Evolutionary conservation across 2,329 filamentous ascomycete species (phyloP).

Genomic region (Scedosporium apiospermum): DNA sequence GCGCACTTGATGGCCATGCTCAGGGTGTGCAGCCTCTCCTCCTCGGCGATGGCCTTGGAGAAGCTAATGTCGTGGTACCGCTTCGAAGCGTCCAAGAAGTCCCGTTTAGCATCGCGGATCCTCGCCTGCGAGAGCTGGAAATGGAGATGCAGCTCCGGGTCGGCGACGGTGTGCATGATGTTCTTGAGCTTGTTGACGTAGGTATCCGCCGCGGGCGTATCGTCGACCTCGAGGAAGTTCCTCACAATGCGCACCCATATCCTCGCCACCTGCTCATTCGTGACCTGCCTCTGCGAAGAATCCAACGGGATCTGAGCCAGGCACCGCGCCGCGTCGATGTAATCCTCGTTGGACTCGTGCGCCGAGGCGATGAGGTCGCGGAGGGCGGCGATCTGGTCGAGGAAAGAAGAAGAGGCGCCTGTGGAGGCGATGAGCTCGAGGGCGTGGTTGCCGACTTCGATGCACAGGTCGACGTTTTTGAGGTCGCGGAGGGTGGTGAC

Average conservation of each 20-base stretch:
- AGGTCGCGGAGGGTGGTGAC: constrained; percentile 52
- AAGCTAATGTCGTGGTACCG: constrained; percentile 85
- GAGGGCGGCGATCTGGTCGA: constrained; percentile 74
- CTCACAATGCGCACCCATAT: constrained; percentile 93
- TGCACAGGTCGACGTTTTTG: constrained; percentile 54
- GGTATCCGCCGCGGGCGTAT: constrained; percentile 72
- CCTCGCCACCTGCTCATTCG: constrained; percentile 69
- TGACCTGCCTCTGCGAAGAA: constrained; percentile 74
- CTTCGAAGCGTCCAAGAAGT: constrained; percentile 79
- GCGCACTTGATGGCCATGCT: constrained; percentile 85
- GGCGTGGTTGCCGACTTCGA: constrained; percentile 67
- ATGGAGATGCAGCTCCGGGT: constrained; percentile 67
- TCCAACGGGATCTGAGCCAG: constrained; percentile 83
- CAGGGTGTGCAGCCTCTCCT: constrained; percentile 77
- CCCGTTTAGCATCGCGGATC: constrained; percentile 81
- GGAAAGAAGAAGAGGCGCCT: constrained; percentile 50
- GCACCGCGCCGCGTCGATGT: constrained; percentile 59
- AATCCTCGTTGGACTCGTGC: constrained; percentile 76
- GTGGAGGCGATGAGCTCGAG: constrained; percentile 54
- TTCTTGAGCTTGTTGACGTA: constrained; percentile 96
- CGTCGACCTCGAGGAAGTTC: constrained; percentile 88
- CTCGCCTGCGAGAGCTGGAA: constrained; percentile 89
- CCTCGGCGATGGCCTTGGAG: constrained; percentile 67
- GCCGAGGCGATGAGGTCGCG: constrained; percentile 75
- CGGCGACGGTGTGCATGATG: constrained; percentile 67